Evolutionary conservation across 352 stramenopile species (phyloP).

Genomic region (Pythium aphanidermatum): DNA sequence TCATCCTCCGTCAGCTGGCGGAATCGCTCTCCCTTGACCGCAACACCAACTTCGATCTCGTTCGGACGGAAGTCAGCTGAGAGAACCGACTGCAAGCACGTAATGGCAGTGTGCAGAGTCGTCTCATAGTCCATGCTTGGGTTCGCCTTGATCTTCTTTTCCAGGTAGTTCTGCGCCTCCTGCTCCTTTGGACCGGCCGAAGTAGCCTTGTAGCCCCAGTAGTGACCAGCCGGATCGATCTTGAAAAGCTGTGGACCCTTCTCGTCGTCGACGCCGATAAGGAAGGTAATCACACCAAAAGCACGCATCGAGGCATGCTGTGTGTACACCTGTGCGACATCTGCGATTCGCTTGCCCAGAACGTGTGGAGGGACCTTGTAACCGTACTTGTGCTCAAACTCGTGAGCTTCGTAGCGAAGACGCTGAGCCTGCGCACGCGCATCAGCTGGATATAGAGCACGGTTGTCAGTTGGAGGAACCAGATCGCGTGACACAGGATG

Average conservation of each 20-base stretch:
- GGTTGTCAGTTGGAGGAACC: no score
- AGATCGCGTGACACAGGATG: no score
- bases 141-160: constrained; percentile 96
- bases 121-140: constrained; percentile 88
- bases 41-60: constrained; percentile 91
- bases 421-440: constrained; percentile 92
- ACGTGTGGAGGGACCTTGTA: constrained; percentile 94
- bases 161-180: constrained; percentile 98
- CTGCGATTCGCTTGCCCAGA: constrained; percentile 95
- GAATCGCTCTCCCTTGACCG: constrained; percentile 75
- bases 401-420: constrained; percentile 94
- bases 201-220: constrained; percentile 92
- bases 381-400: constrained; percentile 97
- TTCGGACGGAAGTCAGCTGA: constrained; percentile 97
- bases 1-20: constrained; percentile 93
- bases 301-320: constrained; percentile 94
- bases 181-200: constrained; percentile 96
- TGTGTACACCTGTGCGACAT: constrained; percentile 96
- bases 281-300: constrained; percentile 93
- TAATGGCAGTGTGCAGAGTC: constrained; percentile 95
- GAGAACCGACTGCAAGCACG: constrained; percentile 95
- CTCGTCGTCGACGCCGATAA: constrained; percentile 98
- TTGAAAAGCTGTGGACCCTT: constrained; percentile 97
- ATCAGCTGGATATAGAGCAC: no score
- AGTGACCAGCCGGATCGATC: constrained; percentile 98